phyloP scores from a whole-genome alignment of 768 basidiomycete genomes.

The Cyclocybe aegerita region DNA sequence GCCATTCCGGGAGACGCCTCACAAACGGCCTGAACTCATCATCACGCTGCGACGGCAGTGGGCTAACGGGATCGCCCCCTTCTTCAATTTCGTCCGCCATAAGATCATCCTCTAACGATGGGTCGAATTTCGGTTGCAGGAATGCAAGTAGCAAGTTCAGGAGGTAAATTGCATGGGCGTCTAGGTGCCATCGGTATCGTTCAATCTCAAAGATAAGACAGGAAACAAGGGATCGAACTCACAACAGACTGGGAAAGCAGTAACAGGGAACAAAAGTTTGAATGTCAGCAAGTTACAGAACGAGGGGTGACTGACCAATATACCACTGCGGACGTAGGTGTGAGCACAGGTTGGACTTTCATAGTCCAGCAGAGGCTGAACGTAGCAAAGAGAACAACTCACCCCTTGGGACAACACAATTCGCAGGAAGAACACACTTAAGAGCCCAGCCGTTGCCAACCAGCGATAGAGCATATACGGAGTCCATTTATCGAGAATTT shows the following conservation, averaged over 20 bases:
- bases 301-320: conserved; percentile 64
- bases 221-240: conserved; percentile 28
- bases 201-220: conserved; percentile 1
- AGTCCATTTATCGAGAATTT: conserved; percentile 87
- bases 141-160: conserved; percentile 96
- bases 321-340: conserved; percentile 65
- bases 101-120: conserved; percentile 90
- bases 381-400: conserved; percentile 31
- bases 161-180: conserved; percentile 93
- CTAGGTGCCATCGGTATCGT: conserved; percentile 29
- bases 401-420: conserved; percentile 91
- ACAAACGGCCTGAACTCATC: conserved; percentile 99
- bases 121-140: conserved; percentile 97
- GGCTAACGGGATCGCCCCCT: conserved; percentile 61
- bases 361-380: conserved; percentile 6
- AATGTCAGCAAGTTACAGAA: neutral
- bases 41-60: conserved; percentile 71
- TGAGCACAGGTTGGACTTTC: conserved; percentile 1
- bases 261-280: neutral
- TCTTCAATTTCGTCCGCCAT: conserved; percentile 95
- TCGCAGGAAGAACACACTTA: conserved; percentile 77
- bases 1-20: conserved; percentile 92
- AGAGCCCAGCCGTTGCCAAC: conserved; percentile 70
- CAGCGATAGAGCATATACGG: conserved; percentile 90
- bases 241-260: conserved; percentile 60